Percentiles rank a stretch among this genome's conserved stretches.
Conservation (phyloP, 1,139 yeast genomes). For the Dujonia santamariae region DNA sequence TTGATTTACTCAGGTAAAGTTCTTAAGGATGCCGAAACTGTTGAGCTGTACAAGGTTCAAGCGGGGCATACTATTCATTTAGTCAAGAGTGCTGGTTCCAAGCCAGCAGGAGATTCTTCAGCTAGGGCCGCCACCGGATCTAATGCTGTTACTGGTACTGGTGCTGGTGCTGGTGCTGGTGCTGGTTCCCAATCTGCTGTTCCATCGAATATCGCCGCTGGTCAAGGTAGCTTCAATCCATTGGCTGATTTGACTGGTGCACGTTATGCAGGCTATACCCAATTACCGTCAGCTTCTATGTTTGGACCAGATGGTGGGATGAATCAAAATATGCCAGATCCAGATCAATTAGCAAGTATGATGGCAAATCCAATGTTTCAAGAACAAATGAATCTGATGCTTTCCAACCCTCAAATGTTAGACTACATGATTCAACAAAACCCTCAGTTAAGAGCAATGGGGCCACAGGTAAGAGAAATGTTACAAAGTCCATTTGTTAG, state of each 20-base stretch:
- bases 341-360: slow-evolving; percentile 70
- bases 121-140: slow-evolving; percentile 15
- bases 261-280: slow-evolving; percentile 88
- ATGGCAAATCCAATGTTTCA: slow-evolving; percentile 79
- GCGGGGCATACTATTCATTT: slow-evolving; percentile 85
- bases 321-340: slow-evolving; percentile 63
- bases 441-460: slow-evolving; percentile 83
- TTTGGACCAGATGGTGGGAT: slow-evolving; percentile 96
- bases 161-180: slow-evolving; percentile 16
- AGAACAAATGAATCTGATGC: slow-evolving; percentile 77
- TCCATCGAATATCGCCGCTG: slow-evolving; percentile 80
- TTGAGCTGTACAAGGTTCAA: slow-evolving; percentile 76
- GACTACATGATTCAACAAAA: slow-evolving; percentile 80
- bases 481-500: slow-evolving; percentile 82
- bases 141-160: slow-evolving; percentile 11
- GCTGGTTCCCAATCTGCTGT: slow-evolving; percentile 24
- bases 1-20: slow-evolving; percentile 93
- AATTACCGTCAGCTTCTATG: slow-evolving; percentile 82
- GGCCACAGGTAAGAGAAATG: slow-evolving; percentile 86
- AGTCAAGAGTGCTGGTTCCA: slow-evolving; percentile 62
- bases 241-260: slow-evolving; percentile 93
- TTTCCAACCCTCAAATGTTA: slow-evolving; percentile 75
- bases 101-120: slow-evolving; percentile 18
- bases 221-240: slow-evolving; percentile 86
- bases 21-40: slow-evolving; percentile 75